Percentiles rank a stretch among this genome's conserved stretches.
phyloP scores from a whole-genome alignment of 2,329 filamentous ascomycete genomes.

The Pseudodiploospora longispora region DNA sequence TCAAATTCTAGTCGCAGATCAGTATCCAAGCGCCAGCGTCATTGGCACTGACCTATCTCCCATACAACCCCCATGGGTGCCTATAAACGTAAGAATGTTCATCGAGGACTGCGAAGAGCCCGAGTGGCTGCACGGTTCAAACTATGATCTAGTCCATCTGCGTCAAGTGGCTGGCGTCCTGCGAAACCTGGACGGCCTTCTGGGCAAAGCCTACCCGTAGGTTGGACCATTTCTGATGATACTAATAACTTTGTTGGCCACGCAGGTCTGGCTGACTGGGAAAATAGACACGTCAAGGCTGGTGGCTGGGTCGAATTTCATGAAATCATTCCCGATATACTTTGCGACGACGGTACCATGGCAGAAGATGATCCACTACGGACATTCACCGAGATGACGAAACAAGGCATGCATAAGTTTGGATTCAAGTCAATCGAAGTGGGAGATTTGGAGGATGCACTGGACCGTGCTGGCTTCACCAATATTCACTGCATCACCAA shows the following conservation, averaged over 20 bases:
- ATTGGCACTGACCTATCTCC: constrained; percentile 36
- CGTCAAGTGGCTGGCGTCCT: constrained; percentile 42
- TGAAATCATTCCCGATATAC: constrained; percentile 33
- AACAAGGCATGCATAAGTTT: constrained; percentile 24
- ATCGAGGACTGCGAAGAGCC: constrained; percentile 53
- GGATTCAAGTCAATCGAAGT: constrained; percentile 30
- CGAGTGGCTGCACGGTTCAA: constrained; percentile 44
- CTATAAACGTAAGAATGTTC: constrained; percentile 53
- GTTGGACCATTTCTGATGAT: constrained; percentile 3
- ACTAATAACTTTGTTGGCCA: neutral
- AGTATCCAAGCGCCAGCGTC: constrained; percentile 31
- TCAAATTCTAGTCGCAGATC: constrained; percentile 27
- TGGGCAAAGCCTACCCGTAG: constrained; percentile 28
- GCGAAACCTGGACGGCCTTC: constrained; percentile 40
- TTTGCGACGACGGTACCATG: constrained; percentile 38
- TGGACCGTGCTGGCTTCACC: constrained; percentile 35
- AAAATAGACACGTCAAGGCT: constrained; percentile 29
- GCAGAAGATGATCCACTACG: constrained; percentile 28
- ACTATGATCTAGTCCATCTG: constrained; percentile 50
- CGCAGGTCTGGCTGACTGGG: constrained; percentile 2
- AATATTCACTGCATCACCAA: constrained; percentile 34
- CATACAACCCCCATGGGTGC: constrained; percentile 41
- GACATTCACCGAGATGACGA: constrained; percentile 24
- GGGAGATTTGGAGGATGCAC: constrained; percentile 24
- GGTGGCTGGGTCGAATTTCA: constrained; percentile 47